A percentile compares a stretch with the other conserved stretches of the same genome.
phyloP scores from a whole-genome alignment of 768 basidiomycete genomes.

The Porpolomopsis calyptriformis region DNA sequence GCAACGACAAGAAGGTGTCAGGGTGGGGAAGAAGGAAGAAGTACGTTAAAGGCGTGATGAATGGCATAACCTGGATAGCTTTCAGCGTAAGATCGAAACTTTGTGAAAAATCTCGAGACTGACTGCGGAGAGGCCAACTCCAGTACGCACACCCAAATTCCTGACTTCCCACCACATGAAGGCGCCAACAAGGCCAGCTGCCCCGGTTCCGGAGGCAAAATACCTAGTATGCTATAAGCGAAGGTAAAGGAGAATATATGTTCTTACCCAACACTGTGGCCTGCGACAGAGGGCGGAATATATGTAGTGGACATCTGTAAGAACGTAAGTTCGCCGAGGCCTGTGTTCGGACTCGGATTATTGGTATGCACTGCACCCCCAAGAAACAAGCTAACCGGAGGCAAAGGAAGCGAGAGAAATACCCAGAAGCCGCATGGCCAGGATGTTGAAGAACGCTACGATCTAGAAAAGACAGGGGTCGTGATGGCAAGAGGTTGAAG shows the following conservation, averaged over 20 bases:
- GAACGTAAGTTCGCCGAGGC: constrained; percentile 90
- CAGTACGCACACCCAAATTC: constrained; percentile 69
- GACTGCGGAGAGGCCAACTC: constrained; percentile 78
- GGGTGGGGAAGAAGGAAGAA: constrained; percentile 65
- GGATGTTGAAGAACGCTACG: constrained; percentile 58
- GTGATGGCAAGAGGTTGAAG: neutral
- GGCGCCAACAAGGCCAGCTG: constrained; percentile 86
- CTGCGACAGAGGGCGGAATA: constrained; percentile 53
- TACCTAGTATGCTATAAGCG: constrained; percentile 37
- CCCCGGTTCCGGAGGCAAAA: constrained; percentile 91
- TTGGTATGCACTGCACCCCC: neutral
- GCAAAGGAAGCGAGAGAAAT: constrained; percentile 80
- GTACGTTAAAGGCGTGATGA: constrained; percentile 69
- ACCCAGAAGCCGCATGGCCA: constrained; percentile 65
- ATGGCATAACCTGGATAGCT: constrained; percentile 59
- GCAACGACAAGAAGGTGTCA: constrained; percentile 35
- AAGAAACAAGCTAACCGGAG: constrained; percentile 40
- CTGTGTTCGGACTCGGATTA: constrained; percentile 25
- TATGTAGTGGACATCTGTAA: constrained; percentile 86
- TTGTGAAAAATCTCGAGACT: constrained; percentile 21
- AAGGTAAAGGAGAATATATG: neutral
- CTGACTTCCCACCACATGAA: constrained; percentile 93
- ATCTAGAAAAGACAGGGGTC: constrained; percentile 35
- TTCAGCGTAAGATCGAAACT: neutral
- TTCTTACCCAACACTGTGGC: constrained; percentile 70